Base-by-base conservation (phyloP, 2,329 filamentous ascomycete species). In the Amauroascus verrucosus region DNA sequence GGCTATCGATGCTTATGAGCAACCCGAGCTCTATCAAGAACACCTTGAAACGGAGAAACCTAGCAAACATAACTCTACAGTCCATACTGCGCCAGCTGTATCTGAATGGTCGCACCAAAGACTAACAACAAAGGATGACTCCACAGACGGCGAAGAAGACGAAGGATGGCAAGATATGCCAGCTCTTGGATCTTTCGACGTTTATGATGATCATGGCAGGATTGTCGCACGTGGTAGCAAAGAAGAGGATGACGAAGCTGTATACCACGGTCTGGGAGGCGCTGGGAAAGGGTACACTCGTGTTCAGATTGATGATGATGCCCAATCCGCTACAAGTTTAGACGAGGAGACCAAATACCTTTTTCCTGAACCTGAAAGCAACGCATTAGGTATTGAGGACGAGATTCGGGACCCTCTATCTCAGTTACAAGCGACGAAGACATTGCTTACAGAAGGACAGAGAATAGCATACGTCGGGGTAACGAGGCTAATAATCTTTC, bases 271-370 rank as follows among this genome's bases (percentile, higher is more conserved):
- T 13, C 77, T 95, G 0, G 90, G 91, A 22, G 90, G 90, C 26
- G 91, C 91, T 7, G 89, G 89, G 37, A 96, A 89, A 69, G 93
- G 93, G 3, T 98, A 98, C 67, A 98, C 93, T 0, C 80, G 89
- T 47, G 88, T 98, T n/a, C 81, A 94, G 58, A 79, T 95, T 62
- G 93, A 98, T 62, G 93, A 98, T 59, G 93, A 98, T 69, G 90
- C 84, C 13, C 82, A 95, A 66, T 96, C 90, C 26, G 86, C 86
- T 47, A 98, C 89, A 2, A 97, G 91, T 71, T 82, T 98, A 82
- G 93, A 98, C 65, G 93, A 98, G 54, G 91, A 97, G 63, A 98
- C 93, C 0, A 83, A 89, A 53, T 98, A 98, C 67, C 77, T 98
- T 2, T 98, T 98, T 75, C 91, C 88, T 60, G 83, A 88, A 56